Evolutionary conservation across 441 rosid species (phyloP), one percentile per base, ranked within the genome.

Genomic region (Bocquillonia castaneifolia): DNA sequence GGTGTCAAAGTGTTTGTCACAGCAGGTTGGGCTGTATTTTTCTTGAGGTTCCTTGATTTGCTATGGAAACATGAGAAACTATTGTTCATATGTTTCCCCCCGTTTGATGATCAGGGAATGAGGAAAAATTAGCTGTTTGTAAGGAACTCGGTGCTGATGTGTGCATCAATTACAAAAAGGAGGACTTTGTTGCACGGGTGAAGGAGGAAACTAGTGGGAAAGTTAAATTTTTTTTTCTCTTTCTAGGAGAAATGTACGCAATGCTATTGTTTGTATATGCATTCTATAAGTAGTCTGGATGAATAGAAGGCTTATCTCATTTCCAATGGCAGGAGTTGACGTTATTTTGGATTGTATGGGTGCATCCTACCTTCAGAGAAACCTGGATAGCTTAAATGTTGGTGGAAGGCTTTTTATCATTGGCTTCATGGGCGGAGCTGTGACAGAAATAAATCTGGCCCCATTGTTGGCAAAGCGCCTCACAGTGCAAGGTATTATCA

Each of bases 141-240:
- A 82, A 86, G 80, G 85, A 82, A 53, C 90, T 93, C 20, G 93
- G 97, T 32, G 93, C 96, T 18, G 91, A 90, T 64, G 78, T 87
- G 32, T 84, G 93, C 74, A 87, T 93, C 81, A 93, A 90, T 67
- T 90, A 92, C 87, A 90, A 84, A 80, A 88, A 86, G 2, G 90
- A 88, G 74, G 98, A 92, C 84, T 92, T 90, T 66, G 93, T 87
- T n/a, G 75, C 86, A 45, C 79, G 81, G 37, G 86, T 84, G 2
- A 90, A 85, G 84, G 91, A 84, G 3, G 98, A 86, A 85, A 83
- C 96, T 0, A 68, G 56, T 54, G 91, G 88, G 45, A 87, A 82
- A 82, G 96, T 96, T 85, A 69, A 59, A 36, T 22, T 31, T 50
- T 32, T 15, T 22, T 37, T 10, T 23, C 9, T 31, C 2, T 54